phyloP scores from a whole-genome alignment of 805 yeast genomes.

The Metschnikowia colocasiae region DNA sequence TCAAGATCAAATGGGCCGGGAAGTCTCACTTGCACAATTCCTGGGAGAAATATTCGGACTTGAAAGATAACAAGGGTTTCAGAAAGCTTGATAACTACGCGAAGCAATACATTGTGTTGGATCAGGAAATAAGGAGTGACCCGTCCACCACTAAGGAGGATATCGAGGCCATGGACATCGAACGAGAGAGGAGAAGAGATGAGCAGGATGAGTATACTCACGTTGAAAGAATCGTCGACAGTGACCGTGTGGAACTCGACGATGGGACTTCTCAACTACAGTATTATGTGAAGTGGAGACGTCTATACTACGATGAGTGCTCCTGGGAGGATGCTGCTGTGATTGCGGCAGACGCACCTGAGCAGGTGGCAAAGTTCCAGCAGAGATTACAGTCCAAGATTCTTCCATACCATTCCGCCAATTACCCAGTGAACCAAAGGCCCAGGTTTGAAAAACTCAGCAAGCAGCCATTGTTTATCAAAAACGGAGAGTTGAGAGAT shows the following conservation, averaged over 20 bases:
- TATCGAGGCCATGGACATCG: constrained; percentile 89
- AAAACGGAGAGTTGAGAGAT: constrained; percentile 89
- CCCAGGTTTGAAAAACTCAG: constrained; percentile 87
- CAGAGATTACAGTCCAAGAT: constrained; percentile 78
- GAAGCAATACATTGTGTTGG: constrained; percentile 67
- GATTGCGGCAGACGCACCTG: constrained; percentile 80
- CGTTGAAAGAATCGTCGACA: constrained; percentile 87
- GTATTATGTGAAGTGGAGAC: constrained; percentile 90
- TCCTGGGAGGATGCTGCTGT: constrained; percentile 94
- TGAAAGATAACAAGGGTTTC: constrained; percentile 62
- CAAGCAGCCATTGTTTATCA: constrained; percentile 84
- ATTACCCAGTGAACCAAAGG: constrained; percentile 63
- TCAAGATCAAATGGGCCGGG: constrained; percentile 79
- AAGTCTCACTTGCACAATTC: constrained; percentile 91
- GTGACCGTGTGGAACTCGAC: constrained; percentile 66
- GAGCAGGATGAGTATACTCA: constrained; percentile 77
- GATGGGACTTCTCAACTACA: constrained; percentile 65
- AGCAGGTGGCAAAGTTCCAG: constrained; percentile 79
- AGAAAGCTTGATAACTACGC: constrained; percentile 89
- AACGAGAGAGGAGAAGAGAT: constrained; percentile 78
- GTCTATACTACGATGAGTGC: constrained; percentile 90
- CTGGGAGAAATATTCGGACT: constrained; percentile 70
- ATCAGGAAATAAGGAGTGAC: constrained; percentile 73
- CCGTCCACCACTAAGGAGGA: constrained; percentile 86
- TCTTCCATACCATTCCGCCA: constrained; percentile 74